phyloP scores from a whole-genome alignment of 352 stramenopile species.

The Pythium inflatum region DNA sequence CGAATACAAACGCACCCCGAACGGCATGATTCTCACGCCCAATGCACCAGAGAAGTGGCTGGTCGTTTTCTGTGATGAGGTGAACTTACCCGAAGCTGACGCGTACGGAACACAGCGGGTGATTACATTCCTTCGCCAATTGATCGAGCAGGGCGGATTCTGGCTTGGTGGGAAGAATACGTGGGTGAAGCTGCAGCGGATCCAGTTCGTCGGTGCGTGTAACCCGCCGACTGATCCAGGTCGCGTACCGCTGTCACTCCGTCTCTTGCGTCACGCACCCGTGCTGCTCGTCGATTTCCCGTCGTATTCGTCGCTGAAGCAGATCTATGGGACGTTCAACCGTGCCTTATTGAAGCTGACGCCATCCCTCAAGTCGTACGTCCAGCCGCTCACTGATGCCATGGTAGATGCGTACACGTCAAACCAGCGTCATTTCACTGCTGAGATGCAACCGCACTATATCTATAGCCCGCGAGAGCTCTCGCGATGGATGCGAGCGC shows the following conservation, averaged over 20 bases:
- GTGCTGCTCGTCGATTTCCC: constrained; percentile 99
- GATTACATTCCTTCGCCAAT: constrained; percentile 98
- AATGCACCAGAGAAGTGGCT: constrained; percentile 96
- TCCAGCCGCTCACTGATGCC: constrained; percentile 96
- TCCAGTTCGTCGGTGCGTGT: constrained; percentile 98
- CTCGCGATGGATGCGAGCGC: constrained; percentile 97
- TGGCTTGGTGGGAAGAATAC: constrained; percentile 87
- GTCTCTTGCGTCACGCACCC: constrained; percentile 97
- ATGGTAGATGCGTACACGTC: constrained; percentile 99
- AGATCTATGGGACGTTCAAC: constrained; percentile 99
- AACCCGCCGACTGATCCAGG: constrained; percentile 99
- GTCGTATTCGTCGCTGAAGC: constrained; percentile 93
- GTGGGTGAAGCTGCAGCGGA: constrained; percentile 92
- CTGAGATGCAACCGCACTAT: constrained; percentile 97
- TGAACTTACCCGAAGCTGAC: constrained; percentile 99
- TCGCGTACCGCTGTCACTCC: constrained; percentile 95
- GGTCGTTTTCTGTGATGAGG: constrained; percentile 99
- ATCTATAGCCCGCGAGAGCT: constrained; percentile 99
- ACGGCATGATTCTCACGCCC: constrained; percentile 96
- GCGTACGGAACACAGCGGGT: constrained; percentile 99
- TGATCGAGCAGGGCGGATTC: constrained; percentile 97
- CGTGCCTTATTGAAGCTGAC: constrained; percentile 98
- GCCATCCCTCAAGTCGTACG: constrained; percentile 96
- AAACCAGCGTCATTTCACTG: constrained; percentile 96
- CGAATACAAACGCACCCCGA: constrained; percentile 97